These are phyloP conservation scores for Castanea sativa DNA, from an alignment of 306 rosid species.

Conservation along the genomic window DNA sequence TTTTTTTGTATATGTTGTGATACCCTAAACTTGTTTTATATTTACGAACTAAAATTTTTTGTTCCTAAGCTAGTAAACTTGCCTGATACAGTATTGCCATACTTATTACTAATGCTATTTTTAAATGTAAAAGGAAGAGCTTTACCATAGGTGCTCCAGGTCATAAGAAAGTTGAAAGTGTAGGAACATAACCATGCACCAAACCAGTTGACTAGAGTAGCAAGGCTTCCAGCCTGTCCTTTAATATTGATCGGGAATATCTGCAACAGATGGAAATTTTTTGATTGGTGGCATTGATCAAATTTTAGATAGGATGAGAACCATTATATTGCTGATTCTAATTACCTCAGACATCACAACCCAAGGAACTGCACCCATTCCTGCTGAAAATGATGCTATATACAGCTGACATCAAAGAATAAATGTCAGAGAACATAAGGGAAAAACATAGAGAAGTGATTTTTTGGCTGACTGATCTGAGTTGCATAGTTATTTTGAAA, in stretches of 20 bases:
- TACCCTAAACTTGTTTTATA: not conserved
- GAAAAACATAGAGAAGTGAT: conserved; percentile 3
- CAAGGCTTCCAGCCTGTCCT: conserved; percentile 82
- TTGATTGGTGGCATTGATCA: not conserved
- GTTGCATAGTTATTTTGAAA: not conserved
- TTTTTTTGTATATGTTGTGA: not conserved
- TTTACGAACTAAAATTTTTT: not conserved
- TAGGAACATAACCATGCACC: conserved; percentile 90
- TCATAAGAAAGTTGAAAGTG: conserved; percentile 83
- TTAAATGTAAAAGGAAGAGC: conserved; percentile 1
- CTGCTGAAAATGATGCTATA: conserved; percentile 70
- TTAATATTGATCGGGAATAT: conserved; percentile 85
- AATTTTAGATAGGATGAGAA: not conserved
- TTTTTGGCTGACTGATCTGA: conserved; percentile 6
- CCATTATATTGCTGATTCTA: not conserved
- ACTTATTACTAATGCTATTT: not conserved
- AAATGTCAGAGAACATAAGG: not conserved
- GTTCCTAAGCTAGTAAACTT: not conserved
- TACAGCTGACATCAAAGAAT: conserved; percentile 48
- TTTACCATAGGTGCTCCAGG: conserved; percentile 86
- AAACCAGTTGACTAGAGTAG: conserved; percentile 88
- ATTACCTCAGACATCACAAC: conserved; percentile 93
- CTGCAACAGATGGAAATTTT: conserved; percentile 36
- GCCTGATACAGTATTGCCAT: not conserved
- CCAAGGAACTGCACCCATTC: conserved; percentile 99